Base-by-base conservation (phyloP, 768 basidiomycete species). In the Kwoniella sp. region DNA sequence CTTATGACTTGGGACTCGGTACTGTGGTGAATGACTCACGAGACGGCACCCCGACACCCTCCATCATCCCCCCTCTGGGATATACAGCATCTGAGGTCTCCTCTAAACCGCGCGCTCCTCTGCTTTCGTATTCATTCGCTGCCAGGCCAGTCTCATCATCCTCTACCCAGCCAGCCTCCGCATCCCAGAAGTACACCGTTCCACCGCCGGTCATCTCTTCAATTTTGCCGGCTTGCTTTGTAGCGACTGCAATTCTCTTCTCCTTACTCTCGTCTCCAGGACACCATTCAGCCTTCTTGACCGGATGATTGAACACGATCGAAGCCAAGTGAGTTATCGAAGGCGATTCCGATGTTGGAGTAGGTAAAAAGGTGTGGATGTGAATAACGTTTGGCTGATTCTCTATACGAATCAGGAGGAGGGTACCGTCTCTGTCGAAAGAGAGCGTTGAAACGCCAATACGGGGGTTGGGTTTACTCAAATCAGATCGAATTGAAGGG, bases 41-140 rank as follows among this genome's bases (percentile, higher is more conserved):
- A n/a, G 88, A 85, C 33, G 93, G 93, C 3, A 96, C 86, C 7
- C 90, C 90, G 33, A 94, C 86, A 70, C 91, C 94, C 78, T 95
- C 93, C 2, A 91, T 91, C 80, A 92, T 72, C 51, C 58, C 71
- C 21, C 72, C 69, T 58, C 64, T 49, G 86, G 86, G 3, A 15
- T 9, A 3, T 15, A 6, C 40, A 19, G 17, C 17, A 19, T 44
- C 40, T 44, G 17, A 19, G 17, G 10, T 44, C 4, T 19, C 40
- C 40, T 19, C n/a, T n/a, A n/a, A n/a, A n/a, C n/a, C n/a, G n/a
- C n/a, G n/a, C n/a, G n/a, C n/a, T n/a, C 40, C 40, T 9, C 17
- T 3, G 3, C 40, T 19, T 9, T 19, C 40, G 17, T 3, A 3
- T 19, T 44, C 40, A 44, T 44, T 27, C 83, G 84, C 17, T 86